These are phyloP conservation scores for Marasmius sp. DNA, from an alignment of 1,284 basidiomycete genomes.

Conservation along the genomic window DNA sequence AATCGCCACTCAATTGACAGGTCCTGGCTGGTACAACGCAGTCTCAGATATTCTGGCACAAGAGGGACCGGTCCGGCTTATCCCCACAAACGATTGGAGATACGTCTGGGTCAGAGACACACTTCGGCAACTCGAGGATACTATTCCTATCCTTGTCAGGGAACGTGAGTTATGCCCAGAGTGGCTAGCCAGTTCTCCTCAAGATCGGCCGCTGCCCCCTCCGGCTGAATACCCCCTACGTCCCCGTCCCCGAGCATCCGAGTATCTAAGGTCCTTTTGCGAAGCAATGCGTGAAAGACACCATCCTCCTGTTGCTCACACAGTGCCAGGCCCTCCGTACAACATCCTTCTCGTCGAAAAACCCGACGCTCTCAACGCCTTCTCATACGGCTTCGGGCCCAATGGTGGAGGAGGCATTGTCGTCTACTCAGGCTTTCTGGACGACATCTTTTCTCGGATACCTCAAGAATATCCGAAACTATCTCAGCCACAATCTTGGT, in stretches of 20 bases:
- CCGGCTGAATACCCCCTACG: slow-evolving; percentile 70
- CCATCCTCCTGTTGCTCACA: slow-evolving; percentile 45
- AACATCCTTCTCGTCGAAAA: slow-evolving; percentile 83
- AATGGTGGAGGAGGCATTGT: slow-evolving; percentile 88
- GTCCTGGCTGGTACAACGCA: slow-evolving; percentile 82
- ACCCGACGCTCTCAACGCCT: slow-evolving; percentile 78
- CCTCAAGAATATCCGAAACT: slow-evolving; percentile 24
- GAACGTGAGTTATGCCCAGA: slow-evolving; percentile 53
- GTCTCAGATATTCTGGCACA: slow-evolving; percentile 76
- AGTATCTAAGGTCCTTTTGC: slow-evolving; percentile 57
- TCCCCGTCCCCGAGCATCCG: slow-evolving; percentile 69
- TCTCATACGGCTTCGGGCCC: slow-evolving; percentile 90
- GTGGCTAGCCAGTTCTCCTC: slow-evolving; percentile 47
- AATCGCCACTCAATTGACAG: slow-evolving; percentile 75
- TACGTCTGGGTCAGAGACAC: slow-evolving; percentile 80
- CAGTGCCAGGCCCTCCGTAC: slow-evolving; percentile 80
- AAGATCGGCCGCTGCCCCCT: slow-evolving; percentile 63
- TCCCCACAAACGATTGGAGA: slow-evolving; percentile 80
- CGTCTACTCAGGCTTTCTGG: slow-evolving; percentile 85
- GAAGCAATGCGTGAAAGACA: slow-evolving; percentile 46
- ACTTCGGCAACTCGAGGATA: slow-evolving; percentile 69
- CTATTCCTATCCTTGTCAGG: slow-evolving; percentile 61
- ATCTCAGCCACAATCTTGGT: slow-evolving; percentile 41
- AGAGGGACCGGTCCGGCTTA: slow-evolving; percentile 60
- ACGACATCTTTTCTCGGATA: slow-evolving; percentile 66